Conservation (phyloP, 148 eudicot species). For the Selenicereus undatus region DNA sequence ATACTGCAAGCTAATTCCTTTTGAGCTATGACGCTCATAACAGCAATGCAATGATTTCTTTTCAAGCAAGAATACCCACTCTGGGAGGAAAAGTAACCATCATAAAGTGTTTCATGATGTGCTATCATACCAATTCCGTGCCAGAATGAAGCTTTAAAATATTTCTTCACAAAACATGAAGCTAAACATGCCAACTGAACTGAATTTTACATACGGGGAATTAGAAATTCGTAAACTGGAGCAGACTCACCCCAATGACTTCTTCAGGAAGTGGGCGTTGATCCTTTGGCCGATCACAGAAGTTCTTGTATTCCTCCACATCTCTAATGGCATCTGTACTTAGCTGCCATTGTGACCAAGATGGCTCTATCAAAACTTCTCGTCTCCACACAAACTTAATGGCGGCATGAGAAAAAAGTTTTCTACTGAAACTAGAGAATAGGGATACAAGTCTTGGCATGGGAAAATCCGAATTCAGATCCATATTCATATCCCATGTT, state of each 20-base stretch:
- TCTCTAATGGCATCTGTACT: slow-evolving; percentile 95
- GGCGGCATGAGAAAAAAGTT: not conserved
- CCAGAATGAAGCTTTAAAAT: not conserved
- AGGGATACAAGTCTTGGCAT: not conserved
- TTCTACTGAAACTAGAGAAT: not conserved
- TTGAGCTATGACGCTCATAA: not conserved
- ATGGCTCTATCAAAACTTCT: not conserved
- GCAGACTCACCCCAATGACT: slow-evolving; percentile 79
- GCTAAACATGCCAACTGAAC: not conserved
- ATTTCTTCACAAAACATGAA: not conserved
- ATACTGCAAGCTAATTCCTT: not conserved
- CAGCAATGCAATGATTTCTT: not conserved
- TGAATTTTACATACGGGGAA: not conserved
- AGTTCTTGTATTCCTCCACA: slow-evolving; percentile 93
- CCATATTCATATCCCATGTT: too few species aligned
- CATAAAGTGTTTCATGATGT: not conserved
- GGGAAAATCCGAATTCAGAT: not conserved
- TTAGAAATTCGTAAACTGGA: not conserved
- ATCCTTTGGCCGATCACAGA: slow-evolving; percentile 90
- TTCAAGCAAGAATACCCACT: not conserved
- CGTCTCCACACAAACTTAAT: slow-evolving; percentile 5
- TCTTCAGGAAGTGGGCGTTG: slow-evolving; percentile 97
- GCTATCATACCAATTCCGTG: not conserved
- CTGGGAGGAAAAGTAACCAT: not conserved
- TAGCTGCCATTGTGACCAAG: slow-evolving; percentile 40